Conservation (phyloP, 2,329 filamentous ascomycete species). For the Elsinoe fawcettii region DNA sequence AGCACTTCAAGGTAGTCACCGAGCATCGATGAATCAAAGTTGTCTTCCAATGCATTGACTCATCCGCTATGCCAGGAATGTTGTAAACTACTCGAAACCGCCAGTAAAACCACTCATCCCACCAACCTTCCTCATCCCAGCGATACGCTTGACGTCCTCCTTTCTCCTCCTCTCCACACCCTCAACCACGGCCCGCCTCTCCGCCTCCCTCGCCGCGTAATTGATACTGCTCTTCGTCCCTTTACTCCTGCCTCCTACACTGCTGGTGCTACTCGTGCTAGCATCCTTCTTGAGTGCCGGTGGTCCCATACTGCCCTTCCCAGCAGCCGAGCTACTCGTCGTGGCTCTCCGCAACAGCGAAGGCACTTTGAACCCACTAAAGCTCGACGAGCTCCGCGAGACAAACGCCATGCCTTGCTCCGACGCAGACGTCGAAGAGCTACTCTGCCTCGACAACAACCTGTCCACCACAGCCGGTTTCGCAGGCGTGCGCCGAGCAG, state of each 20-base stretch:
- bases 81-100: conserved; percentile 33
- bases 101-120: conserved; percentile 34
- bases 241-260: conserved; percentile 38
- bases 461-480: conserved; percentile 58
- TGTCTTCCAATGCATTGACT: background rate
- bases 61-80: background rate
- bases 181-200: conserved; percentile 45
- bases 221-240: conserved; percentile 55
- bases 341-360: conserved; percentile 66
- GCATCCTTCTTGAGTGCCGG: conserved; percentile 19
- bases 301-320: conserved; percentile 20
- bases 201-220: conserved; percentile 51
- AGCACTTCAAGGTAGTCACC: background rate
- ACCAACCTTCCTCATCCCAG: conserved; percentile 32
- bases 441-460: conserved; percentile 57
- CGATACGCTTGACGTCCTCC: conserved; percentile 40
- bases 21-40: background rate
- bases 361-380: conserved; percentile 55
- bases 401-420: conserved; percentile 49
- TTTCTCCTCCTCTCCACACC: conserved; percentile 45
- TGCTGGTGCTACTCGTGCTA: conserved; percentile 27
- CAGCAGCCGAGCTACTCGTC: conserved; percentile 34
- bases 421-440: conserved; percentile 25
- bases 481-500: conserved; percentile 31
- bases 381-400: background rate